Evolutionary conservation across 2,329 filamentous ascomycete genomes (phyloP), one percentile per base, ranked within the genome.

Genomic region (Spiromastix sp.): DNA sequence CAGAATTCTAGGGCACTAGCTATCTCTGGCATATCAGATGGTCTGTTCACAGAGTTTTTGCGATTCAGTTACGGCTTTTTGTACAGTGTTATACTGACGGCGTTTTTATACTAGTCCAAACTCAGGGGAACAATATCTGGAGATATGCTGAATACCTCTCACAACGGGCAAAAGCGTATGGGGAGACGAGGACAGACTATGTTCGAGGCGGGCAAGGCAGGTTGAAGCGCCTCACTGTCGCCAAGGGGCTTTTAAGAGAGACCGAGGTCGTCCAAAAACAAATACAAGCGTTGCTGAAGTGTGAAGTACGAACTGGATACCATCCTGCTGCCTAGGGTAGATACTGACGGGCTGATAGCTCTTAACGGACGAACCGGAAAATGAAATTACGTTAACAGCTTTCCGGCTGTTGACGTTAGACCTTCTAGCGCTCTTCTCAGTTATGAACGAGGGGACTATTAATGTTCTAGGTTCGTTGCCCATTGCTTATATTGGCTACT

Each of bases 361-460:
- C 34, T 74, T 96, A 54, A 80, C 85, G 33, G 76, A 80, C 44
- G 91, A 96, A 49, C 78, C 83, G 5, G 87, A 95, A 55, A 98
- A 96, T 54, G 91, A 98, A 59, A 96, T 98, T 48, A 93, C 86
- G 7, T 72, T 96, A 46, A 93, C 85, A 7, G 87, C 93, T 18
- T 98, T 96, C 55, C 77, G 91, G 39, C 68, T 98, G 43, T 68
- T 98, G 36, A 93, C 93, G 13, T 70, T 94, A 50, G 91, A 98
- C 58, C 68, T 98, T 24, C 63, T 98, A 41, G 79, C 84, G 10
- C 68, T 98, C 36, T 98, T 94, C 64, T 86, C 93, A 51, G 85
- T 91, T 30, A 81, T 95, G 63, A 98, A 98, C 54, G 86, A 95
- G 61, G 91, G 85, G 32, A 84, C 94, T 54, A 98, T 98, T 63